Evolutionary conservation across 768 basidiomycete genomes (phyloP).

Genomic region (Russula brevipes): DNA sequence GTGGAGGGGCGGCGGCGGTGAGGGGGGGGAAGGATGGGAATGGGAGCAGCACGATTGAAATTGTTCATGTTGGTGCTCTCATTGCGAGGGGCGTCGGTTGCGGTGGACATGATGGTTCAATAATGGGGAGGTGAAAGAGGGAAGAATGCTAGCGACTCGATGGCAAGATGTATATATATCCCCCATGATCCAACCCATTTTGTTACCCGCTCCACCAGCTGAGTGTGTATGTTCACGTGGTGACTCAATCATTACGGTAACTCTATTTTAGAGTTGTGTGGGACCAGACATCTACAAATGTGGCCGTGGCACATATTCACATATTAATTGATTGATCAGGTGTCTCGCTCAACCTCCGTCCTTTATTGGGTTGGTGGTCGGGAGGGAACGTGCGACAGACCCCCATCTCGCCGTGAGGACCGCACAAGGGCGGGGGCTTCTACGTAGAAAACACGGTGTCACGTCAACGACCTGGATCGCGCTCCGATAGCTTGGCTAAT

Average conservation of each 20-base stretch:
- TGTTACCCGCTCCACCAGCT: background rate
- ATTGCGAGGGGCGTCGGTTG: constrained; percentile 6
- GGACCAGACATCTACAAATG: background rate
- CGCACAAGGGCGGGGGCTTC: background rate
- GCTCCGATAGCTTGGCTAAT: background rate
- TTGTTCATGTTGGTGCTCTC: background rate
- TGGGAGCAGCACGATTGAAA: constrained; percentile 18
- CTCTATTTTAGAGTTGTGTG: constrained; percentile 16
- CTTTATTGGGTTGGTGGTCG: too few relatives aligned
- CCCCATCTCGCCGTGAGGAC: background rate
- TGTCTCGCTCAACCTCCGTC: too few relatives aligned
- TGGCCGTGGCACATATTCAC: too few relatives aligned
- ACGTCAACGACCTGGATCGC: background rate
- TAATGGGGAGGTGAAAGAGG: constrained; percentile 10
- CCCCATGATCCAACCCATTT: background rate
- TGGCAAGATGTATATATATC: background rate
- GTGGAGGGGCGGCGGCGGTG: constrained; percentile 20
- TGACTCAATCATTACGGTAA: constrained; percentile 1
- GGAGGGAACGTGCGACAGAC: background rate
- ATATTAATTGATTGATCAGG: too few relatives aligned
- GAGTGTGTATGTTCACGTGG: constrained; percentile 4
- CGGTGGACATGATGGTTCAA: constrained; percentile 18
- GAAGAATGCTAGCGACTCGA: background rate
- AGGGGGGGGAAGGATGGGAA: constrained; percentile 17
- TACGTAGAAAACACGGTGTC: background rate